Base-by-base conservation (phyloP, 805 yeast genomes). In the Sugiyamaella americana region DNA sequence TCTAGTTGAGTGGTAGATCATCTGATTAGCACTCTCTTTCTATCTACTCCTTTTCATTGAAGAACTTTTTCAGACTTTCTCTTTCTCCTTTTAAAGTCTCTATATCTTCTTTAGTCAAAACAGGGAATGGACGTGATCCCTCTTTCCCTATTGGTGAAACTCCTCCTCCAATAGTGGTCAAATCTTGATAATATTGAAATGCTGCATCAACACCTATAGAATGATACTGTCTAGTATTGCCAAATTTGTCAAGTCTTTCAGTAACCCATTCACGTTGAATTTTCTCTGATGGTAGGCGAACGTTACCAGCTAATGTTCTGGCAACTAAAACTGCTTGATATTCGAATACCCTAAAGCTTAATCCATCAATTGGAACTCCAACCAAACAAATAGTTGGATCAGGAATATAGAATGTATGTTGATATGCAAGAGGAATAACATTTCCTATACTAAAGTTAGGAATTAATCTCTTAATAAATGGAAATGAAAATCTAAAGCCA, bases 281-380 rank as follows among this genome's bases (percentile, higher is more conserved):
- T 30, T 26, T 26, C 6, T 29, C 10, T 5, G 52, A 39, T 17
- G 53, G 51, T 18, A 44, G 39, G 13, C 16, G 18, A 21, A 38
- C 23, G 1, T 36, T 21, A 4, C 49, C 51, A 3, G 49, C 47
- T 30, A 44, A 37, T 2, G 38, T 22, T 36, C 47, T 17, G 3
- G 52, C 51, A 18, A 49, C 49, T 20, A 46, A 45, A 11, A 50
- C 43, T 13, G 51, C 48, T 29, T 50, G 53, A 35, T 48, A 23
- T 29, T 50, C 53, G 17, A 38, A 23, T 13, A 40, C 43, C 34
- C 52, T 18, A 26, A 49, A 50, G 22, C 45, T 44, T 5, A 44
- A 30, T 11, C 48, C 48, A 30, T 42, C 45, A 10, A 42, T 34
- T 11, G 45, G 45, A 3, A 39, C 42, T 16, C 51, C 51, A 29